phyloP scores from a whole-genome alignment of 108 stramenopile genomes.

The Skeletonema potamos region DNA sequence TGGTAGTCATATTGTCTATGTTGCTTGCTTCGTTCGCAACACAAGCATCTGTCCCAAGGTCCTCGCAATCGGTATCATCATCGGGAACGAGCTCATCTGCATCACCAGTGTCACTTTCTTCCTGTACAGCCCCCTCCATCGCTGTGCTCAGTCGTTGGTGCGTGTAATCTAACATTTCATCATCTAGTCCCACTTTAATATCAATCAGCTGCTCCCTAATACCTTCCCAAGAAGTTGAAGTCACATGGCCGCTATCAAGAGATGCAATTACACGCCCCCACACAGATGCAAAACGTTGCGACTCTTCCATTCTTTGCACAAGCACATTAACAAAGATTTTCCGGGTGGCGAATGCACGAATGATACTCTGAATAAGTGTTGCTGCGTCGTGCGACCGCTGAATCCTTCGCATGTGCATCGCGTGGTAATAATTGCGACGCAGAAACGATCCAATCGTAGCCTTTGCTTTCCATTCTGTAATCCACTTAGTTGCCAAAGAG shows the following conservation, averaged over 20 bases:
- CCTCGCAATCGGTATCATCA: not conserved
- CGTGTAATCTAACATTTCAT: not conserved
- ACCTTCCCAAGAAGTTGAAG: not conserved
- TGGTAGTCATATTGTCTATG: not conserved
- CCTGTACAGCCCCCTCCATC: not conserved
- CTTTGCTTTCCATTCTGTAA: not conserved
- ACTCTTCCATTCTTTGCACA: slow-evolving; percentile 6
- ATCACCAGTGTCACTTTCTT: not conserved
- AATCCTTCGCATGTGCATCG: not conserved
- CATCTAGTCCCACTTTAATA: slow-evolving; percentile 3
- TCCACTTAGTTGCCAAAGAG: not conserved
- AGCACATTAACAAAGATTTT: not conserved
- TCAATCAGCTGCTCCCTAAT: not conserved
- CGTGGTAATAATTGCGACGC: not conserved
- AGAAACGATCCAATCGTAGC: not conserved
- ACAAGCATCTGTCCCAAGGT: not conserved
- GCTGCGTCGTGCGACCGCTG: not conserved
- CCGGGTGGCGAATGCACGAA: slow-evolving; percentile 10
- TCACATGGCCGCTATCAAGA: not conserved
- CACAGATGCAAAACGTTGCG: not conserved
- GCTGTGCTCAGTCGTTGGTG: not conserved
- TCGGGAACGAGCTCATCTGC: not conserved
- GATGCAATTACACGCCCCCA: slow-evolving; percentile 1
- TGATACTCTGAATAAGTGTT: not conserved
- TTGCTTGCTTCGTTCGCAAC: not conserved